Conservation (phyloP, 768 basidiomycete species). For the Russula brevipes region DNA sequence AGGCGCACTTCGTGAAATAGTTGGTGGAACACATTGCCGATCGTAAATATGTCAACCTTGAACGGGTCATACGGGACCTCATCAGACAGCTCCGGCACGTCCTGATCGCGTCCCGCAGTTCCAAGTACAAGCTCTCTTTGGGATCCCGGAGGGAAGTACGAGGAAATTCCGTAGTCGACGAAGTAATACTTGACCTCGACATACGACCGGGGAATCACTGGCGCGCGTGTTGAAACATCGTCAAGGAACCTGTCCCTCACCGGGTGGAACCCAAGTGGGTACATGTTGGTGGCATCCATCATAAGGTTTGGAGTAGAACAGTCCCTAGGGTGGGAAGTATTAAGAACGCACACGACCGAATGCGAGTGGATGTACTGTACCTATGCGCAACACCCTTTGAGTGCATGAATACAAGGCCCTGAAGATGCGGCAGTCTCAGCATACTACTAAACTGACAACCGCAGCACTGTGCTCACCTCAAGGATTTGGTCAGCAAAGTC, state of each 20-base stretch:
- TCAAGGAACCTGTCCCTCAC: slow-evolving; percentile 3
- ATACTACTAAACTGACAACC: no score
- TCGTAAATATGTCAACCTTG: slow-evolving; percentile 22
- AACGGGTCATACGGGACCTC: slow-evolving; percentile 22
- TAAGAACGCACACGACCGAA: no score
- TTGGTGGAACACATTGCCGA: slow-evolving; percentile 7
- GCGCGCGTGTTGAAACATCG: background rate
- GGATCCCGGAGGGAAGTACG: background rate
- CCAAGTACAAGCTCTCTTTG: background rate
- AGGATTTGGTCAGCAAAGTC: slow-evolving; percentile 19
- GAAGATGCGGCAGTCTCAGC: background rate
- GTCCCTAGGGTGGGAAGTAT: background rate
- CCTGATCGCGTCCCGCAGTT: slow-evolving; percentile 3
- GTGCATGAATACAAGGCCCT: slow-evolving; percentile 23
- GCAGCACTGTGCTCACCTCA: background rate
- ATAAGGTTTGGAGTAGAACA: slow-evolving; percentile 4
- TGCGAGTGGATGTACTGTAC: slow-evolving; percentile 3
- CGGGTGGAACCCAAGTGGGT: slow-evolving; percentile 19
- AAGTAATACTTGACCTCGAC: slow-evolving; percentile 18
- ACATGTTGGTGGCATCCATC: slow-evolving; percentile 17
- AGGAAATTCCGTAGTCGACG: slow-evolving; percentile 19
- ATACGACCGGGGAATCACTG: background rate
- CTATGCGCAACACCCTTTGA: slow-evolving; percentile 19
- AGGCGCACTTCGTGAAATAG: background rate
- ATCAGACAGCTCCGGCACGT: slow-evolving; percentile 20